Evolutionary conservation across 2,329 filamentous ascomycete species (phyloP), one percentile per base, ranked within the genome.

Genomic region (Trichoderma gracile): DNA sequence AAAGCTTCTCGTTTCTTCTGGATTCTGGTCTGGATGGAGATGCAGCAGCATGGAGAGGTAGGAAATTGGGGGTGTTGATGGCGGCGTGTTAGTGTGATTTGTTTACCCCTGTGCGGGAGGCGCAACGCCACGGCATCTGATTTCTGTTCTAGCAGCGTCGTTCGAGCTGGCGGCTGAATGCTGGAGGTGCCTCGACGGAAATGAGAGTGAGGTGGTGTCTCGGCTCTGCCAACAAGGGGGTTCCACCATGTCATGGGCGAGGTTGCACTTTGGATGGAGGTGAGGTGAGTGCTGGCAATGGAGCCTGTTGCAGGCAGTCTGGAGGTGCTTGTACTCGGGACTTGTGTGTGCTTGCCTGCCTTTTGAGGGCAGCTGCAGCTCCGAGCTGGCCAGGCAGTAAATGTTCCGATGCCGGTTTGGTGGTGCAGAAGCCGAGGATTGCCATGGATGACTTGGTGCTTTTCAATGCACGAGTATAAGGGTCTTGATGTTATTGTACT

Each of bases 161-260:
- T 15, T 54, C 17, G 21, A 21, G 43, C 23, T 38, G 12, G 27
- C 55, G 55, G 55, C 43, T 46, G 42, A 21, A 43, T 38, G 55
- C 17, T 21, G 9, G 30, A 19, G 14, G 40, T 30, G 53, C 33
- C 57, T 52, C 12, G 15, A n/a, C 33, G 56, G 57, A 54, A 54
- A 62, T 55, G 60, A 63, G 50, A 33, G 47, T 53, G 55, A 65
- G 63, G 42, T 59, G 27, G 63, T 62, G 62, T 59, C 50, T 63
- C 58, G 33, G 10, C 33, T 38, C 33, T 38, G 33, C 33, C 33
- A 40, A 17, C 21, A 46, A 19, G 63, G 46, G 58, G 33, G 33
- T 38, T 12, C 10, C 57, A 46, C 45, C 57, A 27, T 21, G 12
- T 25, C 33, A n/a, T 17, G 15, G 23, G 14, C 25, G 38, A 27